phyloP scores from a whole-genome alignment of 371 early-diverging fungal genomes.

The Lichtheimia ornata region DNA sequence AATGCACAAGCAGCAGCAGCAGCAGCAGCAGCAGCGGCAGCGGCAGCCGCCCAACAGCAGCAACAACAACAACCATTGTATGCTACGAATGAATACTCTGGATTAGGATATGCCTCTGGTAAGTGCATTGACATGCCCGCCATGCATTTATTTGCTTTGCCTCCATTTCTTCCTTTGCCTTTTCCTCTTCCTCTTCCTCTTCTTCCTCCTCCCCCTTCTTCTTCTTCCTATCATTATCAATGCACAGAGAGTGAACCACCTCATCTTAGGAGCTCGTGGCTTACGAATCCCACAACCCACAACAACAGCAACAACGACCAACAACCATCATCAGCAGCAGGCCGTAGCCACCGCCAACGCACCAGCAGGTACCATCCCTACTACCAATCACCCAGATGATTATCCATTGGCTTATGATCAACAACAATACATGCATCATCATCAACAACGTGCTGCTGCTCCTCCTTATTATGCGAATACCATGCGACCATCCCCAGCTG shows the following conservation, averaged over 20 bases:
- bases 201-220: background rate
- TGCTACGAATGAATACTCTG: slow-evolving; percentile 3
- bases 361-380: slow-evolving; percentile 6
- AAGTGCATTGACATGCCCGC: slow-evolving; percentile 1
- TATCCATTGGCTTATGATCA: slow-evolving; percentile 3
- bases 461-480: background rate
- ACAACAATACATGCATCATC: background rate
- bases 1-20: background rate
- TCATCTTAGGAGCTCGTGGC: background rate
- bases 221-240: background rate
- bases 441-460: background rate
- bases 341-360: background rate
- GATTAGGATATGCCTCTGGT: slow-evolving; percentile 5
- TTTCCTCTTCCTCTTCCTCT: background rate
- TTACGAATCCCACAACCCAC: too few species aligned
- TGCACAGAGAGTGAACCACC: background rate
- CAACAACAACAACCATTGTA: slow-evolving; percentile 2
- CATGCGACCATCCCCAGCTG: background rate
- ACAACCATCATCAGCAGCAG: too few species aligned
- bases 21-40: slow-evolving; percentile 4
- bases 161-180: too few species aligned
- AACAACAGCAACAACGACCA: too few species aligned
- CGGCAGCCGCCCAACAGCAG: background rate
- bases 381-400: slow-evolving; percentile 5
- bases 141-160: background rate